phyloP scores from a whole-genome alignment of 345 rosid species.

The Xanthoceras sorbifolium region DNA sequence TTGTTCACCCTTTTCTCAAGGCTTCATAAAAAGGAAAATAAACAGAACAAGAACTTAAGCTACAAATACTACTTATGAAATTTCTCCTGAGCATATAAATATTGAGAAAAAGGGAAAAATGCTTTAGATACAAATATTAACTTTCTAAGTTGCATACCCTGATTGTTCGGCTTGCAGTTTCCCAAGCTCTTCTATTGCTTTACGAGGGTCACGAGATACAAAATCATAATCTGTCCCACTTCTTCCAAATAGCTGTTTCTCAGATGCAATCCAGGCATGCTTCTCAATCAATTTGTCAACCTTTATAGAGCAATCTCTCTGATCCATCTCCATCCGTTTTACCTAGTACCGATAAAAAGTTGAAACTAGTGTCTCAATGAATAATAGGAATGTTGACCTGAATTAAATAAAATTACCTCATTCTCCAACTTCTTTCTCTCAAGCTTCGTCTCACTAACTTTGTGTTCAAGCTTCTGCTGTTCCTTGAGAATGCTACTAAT shows the following conservation, averaged over 20 bases:
- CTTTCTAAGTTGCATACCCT: conserved; percentile 45
- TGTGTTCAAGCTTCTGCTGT: conserved; percentile 75
- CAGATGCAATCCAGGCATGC: conserved; percentile 94
- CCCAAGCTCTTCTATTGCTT: conserved; percentile 84
- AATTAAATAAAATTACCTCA: conserved; percentile 58
- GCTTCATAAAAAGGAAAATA: conserved; percentile 39
- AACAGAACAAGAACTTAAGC: conserved; percentile 6
- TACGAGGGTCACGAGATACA: conserved; percentile 61
- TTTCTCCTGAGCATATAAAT: neutral
- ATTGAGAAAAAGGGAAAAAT: conserved; percentile 2
- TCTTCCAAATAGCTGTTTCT: conserved; percentile 92
- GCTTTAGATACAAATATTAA: conserved; percentile 3
- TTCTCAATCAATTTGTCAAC: conserved; percentile 91
- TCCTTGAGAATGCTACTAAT: conserved; percentile 65
- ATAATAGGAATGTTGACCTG: neutral
- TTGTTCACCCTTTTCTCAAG: conserved; percentile 96
- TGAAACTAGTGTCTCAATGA: conserved; percentile 4
- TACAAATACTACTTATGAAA: neutral
- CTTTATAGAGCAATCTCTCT: conserved; percentile 76
- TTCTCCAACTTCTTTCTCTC: conserved; percentile 94
- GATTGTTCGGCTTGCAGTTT: conserved; percentile 87
- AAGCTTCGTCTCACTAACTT: conserved; percentile 70
- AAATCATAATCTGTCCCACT: conserved; percentile 97
- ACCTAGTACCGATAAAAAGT: conserved; percentile 42
- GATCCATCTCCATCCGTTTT: conserved; percentile 83